Evolutionary conservation across 164 flowering plant genomes (phyloP), one percentile per base, ranked within the genome.

Genomic region (Dillenia suffruticosa): DNA sequence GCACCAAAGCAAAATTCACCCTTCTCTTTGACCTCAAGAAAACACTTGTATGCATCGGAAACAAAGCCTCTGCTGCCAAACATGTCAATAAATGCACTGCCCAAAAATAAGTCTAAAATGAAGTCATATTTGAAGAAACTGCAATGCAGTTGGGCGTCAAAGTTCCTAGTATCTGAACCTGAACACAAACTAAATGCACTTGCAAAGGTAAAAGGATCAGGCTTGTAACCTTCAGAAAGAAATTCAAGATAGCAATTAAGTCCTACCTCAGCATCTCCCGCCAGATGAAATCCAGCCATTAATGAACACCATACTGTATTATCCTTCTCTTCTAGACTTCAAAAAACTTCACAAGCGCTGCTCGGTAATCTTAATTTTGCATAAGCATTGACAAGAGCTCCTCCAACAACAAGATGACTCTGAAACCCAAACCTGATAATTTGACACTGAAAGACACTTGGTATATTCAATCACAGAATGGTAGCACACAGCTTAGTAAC

Each of bases 1-100:
- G 68, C 52, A 32, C 22, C 51, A 24, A 64, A 70, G 58, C 64
- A 60, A 56, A 65, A 57, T 43, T 57, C 65, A 17, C 57, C 61
- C 62, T 70, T 70, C 32, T 57, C 13, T 45, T 11, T 52, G 52
- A 70, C 58, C n/a, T 46, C 46, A 22, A 50, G 65, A 9, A 62
- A 62, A 46, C 51, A 51, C 46, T 54, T 62, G 22, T 54, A 54
- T 14, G 65, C 49, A 53, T 54, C 17, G 17, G 44, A 52, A 53
- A 51, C 46, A 50, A 62, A 45, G 14, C 65, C 65, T 17, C 12
- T 14, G 40, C 53, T 24, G 14, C 49, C 46, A 14, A 45, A 62
- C 65, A 62, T 62, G 43, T 62, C 44, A 9, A 62, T 45, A 26
- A 62, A 51, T 43, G 57, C 58, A 62, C 58, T 54, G 19, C 65